These are phyloP conservation scores for Botryotinia narcissicola DNA, from an alignment of 2,329 filamentous ascomycete species.

Conservation along the genomic window DNA sequence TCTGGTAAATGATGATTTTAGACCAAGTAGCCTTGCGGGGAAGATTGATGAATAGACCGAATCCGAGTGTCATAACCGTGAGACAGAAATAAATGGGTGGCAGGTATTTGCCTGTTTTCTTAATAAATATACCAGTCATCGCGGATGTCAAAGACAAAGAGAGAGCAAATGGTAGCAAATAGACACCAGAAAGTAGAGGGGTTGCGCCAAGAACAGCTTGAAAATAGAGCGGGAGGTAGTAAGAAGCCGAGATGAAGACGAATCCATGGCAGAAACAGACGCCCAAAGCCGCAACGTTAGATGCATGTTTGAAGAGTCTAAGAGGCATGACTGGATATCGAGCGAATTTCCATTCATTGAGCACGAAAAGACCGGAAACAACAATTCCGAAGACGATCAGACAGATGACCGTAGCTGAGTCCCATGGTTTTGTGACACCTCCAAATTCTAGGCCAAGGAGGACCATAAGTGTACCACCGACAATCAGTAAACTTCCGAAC, in stretches of 20 bases:
- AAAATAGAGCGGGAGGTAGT: slow-evolving; percentile 63
- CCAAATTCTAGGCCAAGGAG: slow-evolving; percentile 84
- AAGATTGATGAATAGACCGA: slow-evolving; percentile 62
- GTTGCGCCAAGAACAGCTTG: slow-evolving; percentile 49
- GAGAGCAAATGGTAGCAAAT: slow-evolving; percentile 68
- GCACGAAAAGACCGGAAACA: slow-evolving; percentile 57
- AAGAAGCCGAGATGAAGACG: slow-evolving; percentile 31
- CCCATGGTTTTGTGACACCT: slow-evolving; percentile 65
- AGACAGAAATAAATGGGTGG: slow-evolving; percentile 59
- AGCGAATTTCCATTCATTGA: slow-evolving; percentile 72
- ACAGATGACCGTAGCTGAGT: slow-evolving; percentile 36
- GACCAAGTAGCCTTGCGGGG: slow-evolving; percentile 51
- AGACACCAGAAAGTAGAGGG: slow-evolving; percentile 73
- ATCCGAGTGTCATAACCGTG: slow-evolving; percentile 60
- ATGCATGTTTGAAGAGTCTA: slow-evolving; percentile 64
- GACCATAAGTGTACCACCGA: slow-evolving; percentile 78
- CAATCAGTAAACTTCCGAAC: slow-evolving; percentile 58
- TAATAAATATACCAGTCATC: slow-evolving; percentile 54
- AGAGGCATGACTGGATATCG: slow-evolving; percentile 77
- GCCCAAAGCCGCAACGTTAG: slow-evolving; percentile 62
- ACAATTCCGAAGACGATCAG: slow-evolving; percentile 61
- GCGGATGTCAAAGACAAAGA: slow-evolving; percentile 63
- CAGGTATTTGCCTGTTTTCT: slow-evolving; percentile 65
- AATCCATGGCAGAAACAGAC: slow-evolving; percentile 74
- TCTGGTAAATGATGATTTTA: slow-evolving; percentile 59